Percentiles rank a stretch among this genome's conserved stretches.
Conservation (phyloP, 129 eudicot species). For the Ambrosia trifida region DNA sequence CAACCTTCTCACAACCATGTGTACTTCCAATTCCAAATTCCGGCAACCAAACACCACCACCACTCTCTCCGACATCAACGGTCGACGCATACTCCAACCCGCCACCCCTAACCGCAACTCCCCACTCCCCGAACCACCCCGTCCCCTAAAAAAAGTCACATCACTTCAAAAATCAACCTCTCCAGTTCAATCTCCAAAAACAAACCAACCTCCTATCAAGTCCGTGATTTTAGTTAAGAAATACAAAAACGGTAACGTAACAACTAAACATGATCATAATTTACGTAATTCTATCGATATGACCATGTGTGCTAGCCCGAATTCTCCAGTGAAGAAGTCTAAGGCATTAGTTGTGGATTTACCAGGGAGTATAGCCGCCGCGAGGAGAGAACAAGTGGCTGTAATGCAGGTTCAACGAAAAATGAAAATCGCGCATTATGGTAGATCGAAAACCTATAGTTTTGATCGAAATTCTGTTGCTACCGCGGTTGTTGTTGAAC, state of each 20-base stretch:
- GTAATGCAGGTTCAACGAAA: not conserved
- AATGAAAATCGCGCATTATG: too few species aligned
- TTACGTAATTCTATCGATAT: not conserved
- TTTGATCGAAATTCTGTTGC: not conserved
- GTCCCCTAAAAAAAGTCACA: too few species aligned
- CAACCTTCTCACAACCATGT: too few species aligned
- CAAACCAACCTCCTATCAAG: too few species aligned
- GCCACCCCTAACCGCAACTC: conserved; percentile 41
- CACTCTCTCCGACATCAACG: conserved; percentile 47
- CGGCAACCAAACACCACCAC: too few species aligned
- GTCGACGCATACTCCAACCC: conserved; percentile 54
- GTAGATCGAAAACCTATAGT: not conserved
- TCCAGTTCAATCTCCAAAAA: too few species aligned
- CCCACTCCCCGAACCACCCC: too few species aligned
- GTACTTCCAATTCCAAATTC: too few species aligned
- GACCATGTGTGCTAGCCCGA: not conserved
- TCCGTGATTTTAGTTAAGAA: too few species aligned
- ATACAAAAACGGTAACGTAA: too few species aligned
- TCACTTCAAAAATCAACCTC: too few species aligned
- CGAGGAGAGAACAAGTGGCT: not conserved
- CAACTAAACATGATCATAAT: too few species aligned
- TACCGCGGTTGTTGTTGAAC: conserved; percentile 32
- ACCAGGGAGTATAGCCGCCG: not conserved
- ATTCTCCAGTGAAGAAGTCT: not conserved
- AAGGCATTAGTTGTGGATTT: not conserved